Evolutionary conservation across 2,329 filamentous ascomycete genomes (phyloP).

Genomic region (Fusarium coffeatum): DNA sequence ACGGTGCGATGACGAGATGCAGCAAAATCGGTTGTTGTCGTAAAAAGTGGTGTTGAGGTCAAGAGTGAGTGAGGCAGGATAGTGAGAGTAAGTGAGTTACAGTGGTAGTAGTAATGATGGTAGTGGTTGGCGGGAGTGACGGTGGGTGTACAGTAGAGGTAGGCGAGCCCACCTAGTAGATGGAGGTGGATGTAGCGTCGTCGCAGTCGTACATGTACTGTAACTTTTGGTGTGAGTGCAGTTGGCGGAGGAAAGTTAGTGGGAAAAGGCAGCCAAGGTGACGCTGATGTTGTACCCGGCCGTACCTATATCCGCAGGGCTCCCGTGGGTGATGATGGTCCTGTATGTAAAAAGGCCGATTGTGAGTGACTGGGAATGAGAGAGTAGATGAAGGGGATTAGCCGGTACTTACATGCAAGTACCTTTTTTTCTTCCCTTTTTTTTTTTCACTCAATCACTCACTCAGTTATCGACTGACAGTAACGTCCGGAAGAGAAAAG

Average conservation of each 20-base stretch:
- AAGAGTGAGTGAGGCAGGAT: slow-evolving; percentile 27
- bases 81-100: slow-evolving; percentile 13
- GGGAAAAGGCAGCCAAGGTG: slow-evolving; percentile 34
- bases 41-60: slow-evolving; percentile 38
- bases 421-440: neutral
- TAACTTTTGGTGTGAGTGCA: slow-evolving; percentile 8
- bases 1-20: slow-evolving; percentile 24
- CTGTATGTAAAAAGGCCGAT: slow-evolving; percentile 16
- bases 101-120: slow-evolving; percentile 24
- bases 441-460: neutral
- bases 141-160: slow-evolving; percentile 34
- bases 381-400: neutral
- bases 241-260: slow-evolving; percentile 2
- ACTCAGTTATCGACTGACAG: neutral
- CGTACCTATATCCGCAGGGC: slow-evolving; percentile 46
- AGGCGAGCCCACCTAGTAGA: slow-evolving; percentile 8
- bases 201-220: neutral
- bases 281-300: slow-evolving; percentile 43
- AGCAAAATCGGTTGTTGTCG: slow-evolving; percentile 28
- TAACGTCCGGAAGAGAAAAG: slow-evolving; percentile 20
- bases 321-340: slow-evolving; percentile 9
- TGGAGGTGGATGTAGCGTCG: slow-evolving; percentile 38
- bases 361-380: neutral
- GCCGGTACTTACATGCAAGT: slow-evolving; percentile 17
- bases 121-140: slow-evolving; percentile 41